Evolutionary conservation across 805 yeast genomes (phyloP).

Genomic region (Candida maris): DNA sequence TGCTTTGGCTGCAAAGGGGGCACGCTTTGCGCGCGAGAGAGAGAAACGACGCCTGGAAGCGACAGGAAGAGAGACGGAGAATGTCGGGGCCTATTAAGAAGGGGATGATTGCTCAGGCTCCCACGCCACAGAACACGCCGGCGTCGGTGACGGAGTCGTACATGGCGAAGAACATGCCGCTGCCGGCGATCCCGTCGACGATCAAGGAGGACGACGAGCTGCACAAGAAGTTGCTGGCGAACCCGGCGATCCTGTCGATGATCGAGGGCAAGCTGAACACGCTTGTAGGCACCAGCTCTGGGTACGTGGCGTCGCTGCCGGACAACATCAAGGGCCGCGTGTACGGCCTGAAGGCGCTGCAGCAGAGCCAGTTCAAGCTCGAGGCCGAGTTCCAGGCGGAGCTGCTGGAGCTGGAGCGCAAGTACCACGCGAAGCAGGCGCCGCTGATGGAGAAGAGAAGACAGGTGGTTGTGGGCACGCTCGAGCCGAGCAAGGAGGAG

Average conservation of each 20-base stretch:
- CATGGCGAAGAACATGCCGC: slow-evolving; percentile 51
- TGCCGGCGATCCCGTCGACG: slow-evolving; percentile 61
- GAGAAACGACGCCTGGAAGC: too few relatives aligned
- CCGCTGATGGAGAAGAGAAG: slow-evolving; percentile 76
- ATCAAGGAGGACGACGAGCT: slow-evolving; percentile 63
- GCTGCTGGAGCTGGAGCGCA: slow-evolving; percentile 79
- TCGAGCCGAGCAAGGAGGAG: slow-evolving; percentile 77
- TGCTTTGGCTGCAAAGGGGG: too few relatives aligned
- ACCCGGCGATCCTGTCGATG: slow-evolving; percentile 79
- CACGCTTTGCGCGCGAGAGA: too few relatives aligned
- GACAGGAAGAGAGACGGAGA: background rate
- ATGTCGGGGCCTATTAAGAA: slow-evolving; percentile 90
- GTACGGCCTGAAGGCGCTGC: slow-evolving; percentile 76
- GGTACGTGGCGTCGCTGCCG: slow-evolving; percentile 78
- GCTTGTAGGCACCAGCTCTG: slow-evolving; percentile 81
- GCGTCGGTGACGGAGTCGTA: slow-evolving; percentile 78
- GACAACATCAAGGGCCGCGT: slow-evolving; percentile 69
- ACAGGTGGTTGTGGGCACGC: slow-evolving; percentile 64
- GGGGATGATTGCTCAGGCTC: slow-evolving; percentile 84
- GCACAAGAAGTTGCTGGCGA: slow-evolving; percentile 45
- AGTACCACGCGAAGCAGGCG: slow-evolving; percentile 64
- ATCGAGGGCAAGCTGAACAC: slow-evolving; percentile 86
- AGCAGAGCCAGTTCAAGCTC: slow-evolving; percentile 70
- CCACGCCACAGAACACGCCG: slow-evolving; percentile 98
- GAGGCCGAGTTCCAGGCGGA: slow-evolving; percentile 93